These are phyloP conservation scores for Vitis hybrid DNA, from an alignment of 177 flowering plant species.

Conservation along the genomic window DNA sequence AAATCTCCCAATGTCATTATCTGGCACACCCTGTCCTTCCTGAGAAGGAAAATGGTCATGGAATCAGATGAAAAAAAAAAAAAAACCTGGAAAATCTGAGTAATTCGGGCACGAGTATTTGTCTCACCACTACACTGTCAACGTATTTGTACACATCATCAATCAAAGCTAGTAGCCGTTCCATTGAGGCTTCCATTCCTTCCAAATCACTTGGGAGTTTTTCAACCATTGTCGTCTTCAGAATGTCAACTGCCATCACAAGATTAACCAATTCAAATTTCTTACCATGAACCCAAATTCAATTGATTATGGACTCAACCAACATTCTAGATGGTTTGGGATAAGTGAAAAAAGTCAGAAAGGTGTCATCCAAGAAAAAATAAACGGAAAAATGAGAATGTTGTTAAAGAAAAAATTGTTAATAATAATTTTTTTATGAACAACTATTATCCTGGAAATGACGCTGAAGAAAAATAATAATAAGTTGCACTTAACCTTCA, in stretches of 20 bases:
- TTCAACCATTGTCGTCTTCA: constrained; percentile 76
- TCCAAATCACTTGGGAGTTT: constrained; percentile 93
- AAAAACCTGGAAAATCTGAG: neutral
- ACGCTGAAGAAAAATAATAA: no score
- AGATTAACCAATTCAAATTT: neutral
- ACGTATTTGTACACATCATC: constrained; percentile 87
- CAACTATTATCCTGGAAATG: no score
- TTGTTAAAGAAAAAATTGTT: no score
- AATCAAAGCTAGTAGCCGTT: constrained; percentile 65
- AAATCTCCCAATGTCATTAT: constrained; percentile 75
- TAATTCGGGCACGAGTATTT: neutral
- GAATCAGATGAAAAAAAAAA: neutral
- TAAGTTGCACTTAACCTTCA: no score
- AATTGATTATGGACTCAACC: no score
- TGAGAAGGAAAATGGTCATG: constrained; percentile 23
- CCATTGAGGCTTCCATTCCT: constrained; percentile 95
- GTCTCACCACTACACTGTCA: constrained; percentile 93
- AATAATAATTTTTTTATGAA: no score
- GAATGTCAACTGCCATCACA: constrained; percentile 65
- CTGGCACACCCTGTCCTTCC: constrained; percentile 77
- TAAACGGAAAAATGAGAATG: no score
- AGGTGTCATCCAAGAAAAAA: no score
- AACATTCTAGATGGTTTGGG: no score
- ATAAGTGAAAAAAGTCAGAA: no score
- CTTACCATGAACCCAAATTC: neutral